A percentile compares a stretch with the other conserved stretches of the same genome.
phyloP scores from a whole-genome alignment of 495 filamentous ascomycete genomes.

The Sabuloglossum arenarium region DNA sequence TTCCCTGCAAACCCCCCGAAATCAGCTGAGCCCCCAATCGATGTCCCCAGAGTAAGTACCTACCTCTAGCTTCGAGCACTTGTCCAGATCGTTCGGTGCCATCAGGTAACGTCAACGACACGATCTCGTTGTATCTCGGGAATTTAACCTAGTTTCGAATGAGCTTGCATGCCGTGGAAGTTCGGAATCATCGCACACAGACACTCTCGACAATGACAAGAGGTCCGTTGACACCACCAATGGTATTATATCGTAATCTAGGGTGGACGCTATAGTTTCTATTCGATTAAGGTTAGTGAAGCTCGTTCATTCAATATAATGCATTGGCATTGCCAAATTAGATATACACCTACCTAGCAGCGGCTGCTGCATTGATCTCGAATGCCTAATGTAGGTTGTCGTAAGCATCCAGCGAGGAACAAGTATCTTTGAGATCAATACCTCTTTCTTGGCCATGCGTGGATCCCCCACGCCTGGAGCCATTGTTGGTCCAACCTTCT shows the following conservation, averaged over 20 bases:
- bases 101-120: slow-evolving; percentile 86
- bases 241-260: slow-evolving; percentile 89
- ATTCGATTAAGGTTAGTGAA: not conserved
- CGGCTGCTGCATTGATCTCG: not conserved
- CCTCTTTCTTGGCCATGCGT: slow-evolving; percentile 2
- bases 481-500: not conserved
- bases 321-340: not conserved
- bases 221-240: slow-evolving; percentile 93
- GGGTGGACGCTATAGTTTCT: slow-evolving; percentile 49
- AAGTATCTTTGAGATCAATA: not conserved
- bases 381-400: not conserved
- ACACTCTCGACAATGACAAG: slow-evolving; percentile 95
- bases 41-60: slow-evolving; percentile 6
- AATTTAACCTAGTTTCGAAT: slow-evolving; percentile 62
- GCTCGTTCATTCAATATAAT: not conserved
- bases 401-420: not conserved
- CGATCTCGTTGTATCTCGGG: slow-evolving; percentile 93
- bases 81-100: slow-evolving; percentile 85
- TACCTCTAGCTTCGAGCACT: slow-evolving; percentile 92
- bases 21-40: not conserved
- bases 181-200: slow-evolving; percentile 11
- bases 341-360: not conserved
- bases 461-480: slow-evolving; percentile 2
- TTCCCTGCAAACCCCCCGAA: slow-evolving; percentile 32
- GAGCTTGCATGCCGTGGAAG: not conserved